Evolutionary conservation across 352 stramenopile genomes (phyloP), one percentile per base, ranked within the genome.

Genomic region (Hyphochytrium catenoides): DNA sequence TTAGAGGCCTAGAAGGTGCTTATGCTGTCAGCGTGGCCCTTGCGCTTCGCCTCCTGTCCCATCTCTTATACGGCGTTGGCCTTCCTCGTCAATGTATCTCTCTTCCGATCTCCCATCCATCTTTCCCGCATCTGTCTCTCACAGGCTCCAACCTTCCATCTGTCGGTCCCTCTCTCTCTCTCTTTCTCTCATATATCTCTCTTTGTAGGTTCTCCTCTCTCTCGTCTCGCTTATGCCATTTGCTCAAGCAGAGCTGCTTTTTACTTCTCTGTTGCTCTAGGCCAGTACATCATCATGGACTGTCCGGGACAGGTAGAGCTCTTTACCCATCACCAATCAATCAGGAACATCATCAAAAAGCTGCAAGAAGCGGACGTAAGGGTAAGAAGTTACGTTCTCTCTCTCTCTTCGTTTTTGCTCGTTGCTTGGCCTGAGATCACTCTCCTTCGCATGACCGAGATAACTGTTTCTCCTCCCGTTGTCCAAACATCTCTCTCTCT

Each of bases 291-390:
- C 7, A 58, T 99, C 11, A 87, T 99, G 26, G 92, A 99, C 65
- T 97, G 94, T 64, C 89, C 92, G 1, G 92, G 92, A 0, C 92
- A 99, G 63, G 76, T 98, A 30, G 91, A 99, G 59, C 63, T 99
- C 31, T 98, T 95, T 54, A 96, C 88, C n/a, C 88, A 97, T 51
- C 74, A 97, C 39, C 67, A 77, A n/a, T 83, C 91, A 36, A 85
- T 98, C 56, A 74, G 78, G 39, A 84, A 74, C 43, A 79, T 98
- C 38, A 63, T 97, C 16, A 71, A 94, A 44, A 72, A 89, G 41
- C 64, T 96, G 37, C 60, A 91, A 47, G 82, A 82, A 36, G 70
- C 85, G 52, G 56, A 71, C 36, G 76, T 76, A 36, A 52, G 73
- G 47, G 51, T 91, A 62, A 21, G 36, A 18, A 5, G n/a, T 3